Base-by-base conservation (phyloP, 768 basidiomycete species). In the Psilocybe subaeruginosa region DNA sequence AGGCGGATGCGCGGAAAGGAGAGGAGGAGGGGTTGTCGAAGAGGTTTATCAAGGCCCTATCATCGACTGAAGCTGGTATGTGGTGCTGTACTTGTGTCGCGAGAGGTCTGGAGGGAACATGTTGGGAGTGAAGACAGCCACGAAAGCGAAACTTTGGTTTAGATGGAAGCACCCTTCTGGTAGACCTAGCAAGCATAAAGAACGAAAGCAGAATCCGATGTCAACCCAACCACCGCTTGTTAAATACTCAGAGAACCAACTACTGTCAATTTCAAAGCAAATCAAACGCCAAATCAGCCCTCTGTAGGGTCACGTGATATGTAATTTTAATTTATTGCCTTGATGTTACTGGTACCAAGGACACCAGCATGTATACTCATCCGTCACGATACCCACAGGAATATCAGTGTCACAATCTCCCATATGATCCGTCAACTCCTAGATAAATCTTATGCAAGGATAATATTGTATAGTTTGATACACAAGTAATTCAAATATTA, bases 11-110 rank as follows among this genome's bases (percentile, higher is more conserved):
- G 45, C 73, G 73, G 39, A 74, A 73, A 12, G 67, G 67, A 58
- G 67, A 73, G 57, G 65, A 78, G 4, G 91, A 78, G 4, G 91
- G 89, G 37, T 82, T 80, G 76, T 94, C 92, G 72, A 93, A 93
- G 60, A 91, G 82, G 14, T 84, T 76, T 59, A 88, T 80, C 63
- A 94, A 80, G 54, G 85, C 80, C 54, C 77, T 77, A 74, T 93
- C 91, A 68, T 91, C 88, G 48, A 75, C 63, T 16, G 90, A 85
- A 12, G 88, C 81, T 16, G 88, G 87, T 48, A 87, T 81, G 43
- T 77, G 77, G 33, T 75, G 74, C 12, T 81, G 74, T 47, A 74
- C 69, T 30, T 79, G 72, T 17, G 81, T 83, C 27, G 83, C 66
- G 66, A 72, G 77, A 66, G 63, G 50, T 53, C 70, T 66, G 54